Percentiles rank a stretch among this genome's conserved stretches.
These are phyloP conservation scores for Neospermospora avenae DNA, from an alignment of 2,329 filamentous ascomycete genomes.

Conservation along the genomic window DNA sequence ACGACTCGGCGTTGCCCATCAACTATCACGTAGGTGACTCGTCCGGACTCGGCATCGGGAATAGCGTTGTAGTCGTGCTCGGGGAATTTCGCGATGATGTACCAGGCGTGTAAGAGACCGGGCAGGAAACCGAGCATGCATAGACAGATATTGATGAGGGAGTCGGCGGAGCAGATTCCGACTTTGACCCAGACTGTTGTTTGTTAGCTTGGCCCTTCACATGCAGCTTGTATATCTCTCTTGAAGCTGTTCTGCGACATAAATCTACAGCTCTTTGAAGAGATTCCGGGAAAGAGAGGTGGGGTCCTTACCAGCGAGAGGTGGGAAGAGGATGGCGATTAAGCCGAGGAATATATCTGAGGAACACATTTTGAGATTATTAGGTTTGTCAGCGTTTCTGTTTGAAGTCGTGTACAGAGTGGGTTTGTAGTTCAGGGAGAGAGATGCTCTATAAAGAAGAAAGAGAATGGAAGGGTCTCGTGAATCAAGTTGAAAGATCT, in stretches of 20 bases:
- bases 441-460: neutral
- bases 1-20: neutral
- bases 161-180: slow-evolving; percentile 89
- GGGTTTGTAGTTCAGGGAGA: neutral
- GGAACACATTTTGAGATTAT: slow-evolving; percentile 48
- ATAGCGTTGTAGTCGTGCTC: slow-evolving; percentile 70
- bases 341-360: slow-evolving; percentile 62
- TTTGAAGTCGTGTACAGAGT: neutral
- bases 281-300: neutral
- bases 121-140: slow-evolving; percentile 77
- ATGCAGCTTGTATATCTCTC: neutral
- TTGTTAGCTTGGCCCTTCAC: slow-evolving; percentile 24
- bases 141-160: slow-evolving; percentile 91
- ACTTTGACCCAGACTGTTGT: slow-evolving; percentile 87
- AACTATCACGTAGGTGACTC: slow-evolving; percentile 77
- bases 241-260: neutral
- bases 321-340: slow-evolving; percentile 63
- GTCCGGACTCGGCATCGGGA: slow-evolving; percentile 53
- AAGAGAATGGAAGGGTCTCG: slow-evolving; percentile 1
- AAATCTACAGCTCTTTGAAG: neutral
- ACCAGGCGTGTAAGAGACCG: slow-evolving; percentile 93
- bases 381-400: neutral
- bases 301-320: slow-evolving; percentile 54
- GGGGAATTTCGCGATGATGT: slow-evolving; percentile 90
- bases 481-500: slow-evolving; percentile 2